A percentile compares a stretch with the other conserved stretches of the same genome.
phyloP scores from a whole-genome alignment of 2,329 filamentous ascomycete genomes.

The Zasmidium angulare region DNA sequence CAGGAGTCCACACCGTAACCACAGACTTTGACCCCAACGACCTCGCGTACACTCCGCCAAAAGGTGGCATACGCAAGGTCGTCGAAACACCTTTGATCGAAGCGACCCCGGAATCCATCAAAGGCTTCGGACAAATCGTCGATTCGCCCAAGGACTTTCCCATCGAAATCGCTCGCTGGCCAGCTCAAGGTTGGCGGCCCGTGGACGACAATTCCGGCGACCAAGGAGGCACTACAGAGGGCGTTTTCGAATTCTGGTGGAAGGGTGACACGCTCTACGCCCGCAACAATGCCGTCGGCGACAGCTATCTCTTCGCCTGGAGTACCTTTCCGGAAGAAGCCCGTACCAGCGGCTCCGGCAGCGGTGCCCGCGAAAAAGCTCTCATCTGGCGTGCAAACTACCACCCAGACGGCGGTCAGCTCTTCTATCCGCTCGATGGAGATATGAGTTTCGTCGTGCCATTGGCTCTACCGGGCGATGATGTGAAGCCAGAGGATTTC shows the following conservation, averaged over 20 bases:
- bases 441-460: background rate
- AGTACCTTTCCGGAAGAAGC: background rate
- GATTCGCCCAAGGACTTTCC: background rate
- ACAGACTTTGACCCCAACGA: background rate
- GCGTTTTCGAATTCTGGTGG: background rate
- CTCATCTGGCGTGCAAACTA: background rate
- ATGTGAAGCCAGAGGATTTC: background rate
- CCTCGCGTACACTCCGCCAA: background rate
- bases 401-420: background rate
- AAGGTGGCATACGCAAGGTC: background rate
- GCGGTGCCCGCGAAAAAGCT: background rate
- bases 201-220: background rate
- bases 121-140: background rate
- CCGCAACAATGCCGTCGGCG: background rate
- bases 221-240: background rate
- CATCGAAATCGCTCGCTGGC: background rate
- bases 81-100: background rate
- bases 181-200: background rate
- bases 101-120: background rate
- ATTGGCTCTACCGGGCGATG: background rate
- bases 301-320: background rate
- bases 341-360: background rate
- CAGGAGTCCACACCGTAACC: background rate
- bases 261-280: background rate
- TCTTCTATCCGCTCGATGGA: background rate